Base-by-base conservation (phyloP, 2,329 filamentous ascomycete genomes). In the Trichoderma aggressivum region DNA sequence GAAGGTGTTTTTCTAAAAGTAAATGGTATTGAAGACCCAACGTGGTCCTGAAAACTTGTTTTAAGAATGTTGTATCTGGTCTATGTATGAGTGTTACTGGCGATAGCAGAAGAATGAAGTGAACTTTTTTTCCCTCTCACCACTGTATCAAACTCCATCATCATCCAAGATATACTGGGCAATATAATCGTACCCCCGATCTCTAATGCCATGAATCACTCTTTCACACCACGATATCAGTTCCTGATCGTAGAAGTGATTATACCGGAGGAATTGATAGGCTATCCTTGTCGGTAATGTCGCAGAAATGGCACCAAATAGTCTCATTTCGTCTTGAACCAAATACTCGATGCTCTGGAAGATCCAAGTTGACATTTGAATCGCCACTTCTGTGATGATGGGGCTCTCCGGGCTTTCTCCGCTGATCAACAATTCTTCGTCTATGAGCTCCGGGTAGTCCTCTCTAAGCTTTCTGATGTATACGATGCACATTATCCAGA, bases 231-330 rank as follows among this genome's bases (percentile, higher is more conserved):
- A 69, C 5, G 39, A 53, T 11, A 73, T 43, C 14, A 50, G 12
- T 36, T 56, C 36, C 12, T n/a, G 32, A 24, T 68, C 70, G 26
- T 68, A 53, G 10, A 59, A 58, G 11, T 53, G 61, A 12, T 62
- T 53, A 21, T 28, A 36, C 12, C 59, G 53, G 7, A 72, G 62
- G 18, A 71, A 71, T 32, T 74, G 70, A 16, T 73, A 74, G 2
- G 76, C 73, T 0, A 74, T 65, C 10, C 73, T 73, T 1, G 81
- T 69, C 0, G 81, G 81, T 7, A 82, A 77, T 0, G 76, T 65
- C 0, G 79, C 74, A 0, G 82, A 82, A 0, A 79, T 79, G 4
- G 79, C 78, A 0, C 82, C 82, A 69, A 79, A 83, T 0, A 84
- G 73, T 21, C 77, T 80, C 79, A 83, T 81, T 24, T 81, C 77